Base-by-base conservation (phyloP, 2,329 filamentous ascomycete genomes). In the Fusarium sp. region DNA sequence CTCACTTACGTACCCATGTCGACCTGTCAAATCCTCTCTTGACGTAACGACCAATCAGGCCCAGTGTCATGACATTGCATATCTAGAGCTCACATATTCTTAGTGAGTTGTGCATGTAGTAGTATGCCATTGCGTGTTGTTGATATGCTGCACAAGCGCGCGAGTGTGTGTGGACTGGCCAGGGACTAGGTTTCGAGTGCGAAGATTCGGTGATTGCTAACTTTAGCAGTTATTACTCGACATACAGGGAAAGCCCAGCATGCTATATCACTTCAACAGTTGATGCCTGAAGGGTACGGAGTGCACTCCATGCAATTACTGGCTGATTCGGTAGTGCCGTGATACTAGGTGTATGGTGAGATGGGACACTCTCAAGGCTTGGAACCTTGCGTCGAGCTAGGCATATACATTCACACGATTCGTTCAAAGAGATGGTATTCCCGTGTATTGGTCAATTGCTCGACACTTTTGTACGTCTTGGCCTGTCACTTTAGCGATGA, bases 151-250 rank as follows among this genome's bases (percentile, higher is more conserved):
- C 50, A 65, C 55, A 45, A 39, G 22, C 45, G 35, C 22, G 33
- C 37, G 50, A 55, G 46, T 47, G 44, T 39, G 67, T 51, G 49
- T 39, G 44, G 22, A 50, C 43, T 53, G 11, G 11, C 20, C 56
- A 64, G 45, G 49, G 28, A 46, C 60, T 33, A 40, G 53, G 64
- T 62, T 52, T 53, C 24, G 53, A 46, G 39, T 26, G 11, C n/a
- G 11, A 46, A 43, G 45, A 24, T 28, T 39, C n/a, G 7, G 49
- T 62, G 61, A 68, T 41, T 52, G 40, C 20, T 56, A 37, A 50
- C 39, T 22, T 11, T 26, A 24, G 14, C 24, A 24, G 28, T 30
- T 10, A 30, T 11, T 30, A 5, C 24, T 22, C 28, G 28, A n/a
- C 13, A 46, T 20, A 22, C 19, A 37, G 6, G 33, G 15, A 56